These are phyloP conservation scores for Hyphopichia buzzinii DNA, from an alignment of 1,139 yeast species.

Conservation along the genomic window DNA sequence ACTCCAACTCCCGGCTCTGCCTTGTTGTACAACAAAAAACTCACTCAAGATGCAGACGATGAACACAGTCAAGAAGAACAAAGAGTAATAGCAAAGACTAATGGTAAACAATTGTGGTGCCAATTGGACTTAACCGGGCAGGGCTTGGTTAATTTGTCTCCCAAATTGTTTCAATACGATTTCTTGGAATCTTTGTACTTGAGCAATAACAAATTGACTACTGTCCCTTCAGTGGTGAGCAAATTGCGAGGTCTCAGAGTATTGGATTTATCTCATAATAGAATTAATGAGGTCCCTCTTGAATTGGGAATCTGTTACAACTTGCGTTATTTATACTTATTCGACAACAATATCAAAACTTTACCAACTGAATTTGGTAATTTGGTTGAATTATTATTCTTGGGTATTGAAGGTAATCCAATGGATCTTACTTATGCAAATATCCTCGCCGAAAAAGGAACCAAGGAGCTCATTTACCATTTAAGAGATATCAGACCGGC, in stretches of 20 bases:
- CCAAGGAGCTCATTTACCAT: conserved; percentile 75
- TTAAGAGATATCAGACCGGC: conserved; percentile 82
- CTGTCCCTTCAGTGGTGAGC: conserved; percentile 68
- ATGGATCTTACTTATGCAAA: conserved; percentile 64
- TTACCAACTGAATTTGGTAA: conserved; percentile 87
- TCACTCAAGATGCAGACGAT: conserved; percentile 57
- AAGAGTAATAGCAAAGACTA: conserved; percentile 65
- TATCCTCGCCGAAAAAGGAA: conserved; percentile 77
- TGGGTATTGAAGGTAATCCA: conserved; percentile 95
- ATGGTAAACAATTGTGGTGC: conserved; percentile 86
- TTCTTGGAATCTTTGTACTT: conserved; percentile 85
- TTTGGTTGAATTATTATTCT: conserved; percentile 75
- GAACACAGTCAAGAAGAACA: conserved; percentile 80
- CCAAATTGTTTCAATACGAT: conserved; percentile 74
- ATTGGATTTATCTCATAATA: conserved; percentile 80
- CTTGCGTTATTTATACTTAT: conserved; percentile 77
- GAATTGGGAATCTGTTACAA: conserved; percentile 83
- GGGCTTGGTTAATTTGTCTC: conserved; percentile 67
- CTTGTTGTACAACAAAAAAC: conserved; percentile 62
- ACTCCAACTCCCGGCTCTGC: conserved; percentile 35
- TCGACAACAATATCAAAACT: conserved; percentile 76
- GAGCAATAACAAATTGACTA: conserved; percentile 76
- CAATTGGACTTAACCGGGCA: conserved; percentile 92
- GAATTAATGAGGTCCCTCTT: conserved; percentile 65
- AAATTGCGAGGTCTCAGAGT: conserved; percentile 74